Evolutionary conservation across 2,329 filamentous ascomycete genomes (phyloP).

Genomic region (Cytospora paraplurivora): DNA sequence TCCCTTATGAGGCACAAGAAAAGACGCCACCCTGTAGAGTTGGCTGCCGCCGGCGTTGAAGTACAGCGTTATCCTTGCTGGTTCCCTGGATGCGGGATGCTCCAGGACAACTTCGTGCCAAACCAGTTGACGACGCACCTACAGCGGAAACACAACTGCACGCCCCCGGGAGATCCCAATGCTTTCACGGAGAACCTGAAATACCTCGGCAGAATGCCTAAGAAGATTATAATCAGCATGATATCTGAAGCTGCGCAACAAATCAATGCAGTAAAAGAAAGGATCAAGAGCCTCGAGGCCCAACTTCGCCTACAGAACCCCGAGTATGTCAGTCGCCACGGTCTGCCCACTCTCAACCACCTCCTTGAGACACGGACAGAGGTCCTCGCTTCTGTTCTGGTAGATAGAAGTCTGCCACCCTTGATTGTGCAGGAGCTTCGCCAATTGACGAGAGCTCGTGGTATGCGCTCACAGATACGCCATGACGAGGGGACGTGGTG

Average conservation of each 20-base stretch:
- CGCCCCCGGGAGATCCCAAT: conserved; percentile 6
- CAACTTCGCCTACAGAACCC: not conserved
- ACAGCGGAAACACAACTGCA: conserved; percentile 13
- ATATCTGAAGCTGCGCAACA: conserved; percentile 10
- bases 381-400: not conserved
- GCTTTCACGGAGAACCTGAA: conserved; percentile 16
- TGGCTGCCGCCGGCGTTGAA: conserved; percentile 17
- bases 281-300: conserved; percentile 12
- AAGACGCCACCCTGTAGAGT: conserved; percentile 10
- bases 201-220: conserved; percentile 4
- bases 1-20: conserved; percentile 11
- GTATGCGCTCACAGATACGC: conserved; percentile 11
- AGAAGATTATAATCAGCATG: not conserved
- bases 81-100: conserved; percentile 12
- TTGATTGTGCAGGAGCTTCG: conserved; percentile 11
- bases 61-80: conserved; percentile 1
- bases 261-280: conserved; percentile 13
- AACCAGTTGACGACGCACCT: conserved; percentile 13
- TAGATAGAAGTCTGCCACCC: not conserved
- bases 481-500: conserved; percentile 16
- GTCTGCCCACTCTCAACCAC: not conserved
- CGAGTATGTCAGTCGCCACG: conserved; percentile 5
- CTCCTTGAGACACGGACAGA: conserved; percentile 11
- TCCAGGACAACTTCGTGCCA: conserved; percentile 2
- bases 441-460: conserved; percentile 9